phyloP scores from a whole-genome alignment of 148 eudicot genomes.

The Persicaria maculosa region DNA sequence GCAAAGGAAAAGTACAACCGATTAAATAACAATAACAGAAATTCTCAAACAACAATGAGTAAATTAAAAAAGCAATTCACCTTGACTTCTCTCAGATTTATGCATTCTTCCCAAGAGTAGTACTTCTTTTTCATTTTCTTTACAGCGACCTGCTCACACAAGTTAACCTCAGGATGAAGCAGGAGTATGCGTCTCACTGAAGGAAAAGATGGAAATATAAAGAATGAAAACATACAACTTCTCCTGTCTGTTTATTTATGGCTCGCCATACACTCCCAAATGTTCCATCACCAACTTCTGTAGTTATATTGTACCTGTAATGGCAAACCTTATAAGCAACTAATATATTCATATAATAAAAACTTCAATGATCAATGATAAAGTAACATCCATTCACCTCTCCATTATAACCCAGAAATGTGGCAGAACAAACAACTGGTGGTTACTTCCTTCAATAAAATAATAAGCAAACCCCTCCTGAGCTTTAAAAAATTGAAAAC shows the following conservation, averaged over 20 bases:
- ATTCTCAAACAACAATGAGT: too few species aligned
- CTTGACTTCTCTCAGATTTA: conserved; percentile 69
- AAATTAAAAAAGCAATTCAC: conserved; percentile 11
- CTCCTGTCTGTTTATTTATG: conserved; percentile 67
- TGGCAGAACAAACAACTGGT: conserved; percentile 20
- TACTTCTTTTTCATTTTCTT: conserved; percentile 93
- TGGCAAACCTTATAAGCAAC: background rate
- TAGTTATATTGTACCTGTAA: conserved; percentile 61
- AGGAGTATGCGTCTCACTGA: too few species aligned
- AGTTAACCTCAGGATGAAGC: background rate
- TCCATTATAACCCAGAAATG: conserved; percentile 46
- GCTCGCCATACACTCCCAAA: conserved; percentile 95
- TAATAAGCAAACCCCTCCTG: conserved; percentile 13
- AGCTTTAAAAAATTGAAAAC: too few species aligned
- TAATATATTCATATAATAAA: background rate
- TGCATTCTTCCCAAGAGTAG: conserved; percentile 84
- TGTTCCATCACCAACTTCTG: conserved; percentile 92
- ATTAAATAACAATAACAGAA: background rate
- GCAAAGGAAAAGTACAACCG: conserved; percentile 13
- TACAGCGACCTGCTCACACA: conserved; percentile 62
- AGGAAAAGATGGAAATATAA: background rate
- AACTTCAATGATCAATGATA: background rate
- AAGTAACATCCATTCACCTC: conserved; percentile 35
- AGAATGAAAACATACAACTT: conserved; percentile 54
- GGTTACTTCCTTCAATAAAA: conserved; percentile 32